Conservation (phyloP, 768 basidiomycete genomes). For the Mycena metata region DNA sequence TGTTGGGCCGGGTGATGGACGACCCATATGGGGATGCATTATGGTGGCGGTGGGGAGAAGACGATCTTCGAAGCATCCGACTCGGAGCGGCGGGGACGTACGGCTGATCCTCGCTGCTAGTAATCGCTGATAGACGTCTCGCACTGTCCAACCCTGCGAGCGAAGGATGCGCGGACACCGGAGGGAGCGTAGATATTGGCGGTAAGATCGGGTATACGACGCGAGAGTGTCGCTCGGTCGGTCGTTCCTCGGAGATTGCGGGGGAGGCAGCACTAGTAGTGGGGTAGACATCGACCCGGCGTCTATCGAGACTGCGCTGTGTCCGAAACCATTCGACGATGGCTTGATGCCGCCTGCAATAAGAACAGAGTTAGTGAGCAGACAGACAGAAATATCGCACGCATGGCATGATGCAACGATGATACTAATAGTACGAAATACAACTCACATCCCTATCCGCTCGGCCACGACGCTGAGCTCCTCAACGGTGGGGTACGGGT, state of each 20-base stretch:
- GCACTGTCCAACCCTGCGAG: slow-evolving; percentile 14
- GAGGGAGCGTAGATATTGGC: slow-evolving; percentile 27
- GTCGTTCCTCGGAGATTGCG: slow-evolving; percentile 41
- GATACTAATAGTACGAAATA: slow-evolving; percentile 38
- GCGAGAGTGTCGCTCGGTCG: slow-evolving; percentile 48
- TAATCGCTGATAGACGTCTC: neutral
- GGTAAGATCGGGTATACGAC: slow-evolving; percentile 15
- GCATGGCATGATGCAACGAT: slow-evolving; percentile 27
- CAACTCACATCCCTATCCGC: slow-evolving; percentile 79
- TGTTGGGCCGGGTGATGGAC: slow-evolving; percentile 18
- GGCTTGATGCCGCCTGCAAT: slow-evolving; percentile 78
- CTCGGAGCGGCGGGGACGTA: slow-evolving; percentile 12
- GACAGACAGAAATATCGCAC: slow-evolving; percentile 23
- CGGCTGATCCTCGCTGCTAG: slow-evolving; percentile 24
- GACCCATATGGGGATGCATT: slow-evolving; percentile 32
- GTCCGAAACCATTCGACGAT: slow-evolving; percentile 93
- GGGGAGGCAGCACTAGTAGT: slow-evolving; percentile 48
- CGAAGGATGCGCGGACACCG: slow-evolving; percentile 36
- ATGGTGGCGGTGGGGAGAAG: slow-evolving; percentile 20
- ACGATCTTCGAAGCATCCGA: slow-evolving; percentile 7
- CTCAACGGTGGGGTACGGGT: slow-evolving; percentile 77
- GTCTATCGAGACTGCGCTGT: slow-evolving; percentile 83
- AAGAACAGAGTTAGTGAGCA: slow-evolving; percentile 44
- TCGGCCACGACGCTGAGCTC: slow-evolving; percentile 75
- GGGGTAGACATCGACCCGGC: slow-evolving; percentile 67